These are phyloP conservation scores for Plasmodium gaboni DNA, from an alignment of 169 alveolate genomes.

Conservation along the genomic window DNA sequence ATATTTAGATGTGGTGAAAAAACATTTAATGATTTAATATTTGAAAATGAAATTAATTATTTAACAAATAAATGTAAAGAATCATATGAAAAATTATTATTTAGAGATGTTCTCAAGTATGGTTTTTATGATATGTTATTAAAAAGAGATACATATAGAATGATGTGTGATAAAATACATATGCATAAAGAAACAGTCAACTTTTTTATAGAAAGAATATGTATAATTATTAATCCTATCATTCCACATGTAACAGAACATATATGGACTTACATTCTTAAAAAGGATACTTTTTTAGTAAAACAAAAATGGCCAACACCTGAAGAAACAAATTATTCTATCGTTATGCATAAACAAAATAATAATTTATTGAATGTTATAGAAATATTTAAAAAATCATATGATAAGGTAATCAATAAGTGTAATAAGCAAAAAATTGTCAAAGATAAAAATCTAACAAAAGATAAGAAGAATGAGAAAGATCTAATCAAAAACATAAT, in stretches of 20 bases:
- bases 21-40: constrained; percentile 83
- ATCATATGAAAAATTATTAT: constrained; percentile 85
- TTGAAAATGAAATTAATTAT: constrained; percentile 88
- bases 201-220: constrained; percentile 84
- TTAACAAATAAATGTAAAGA: constrained; percentile 85
- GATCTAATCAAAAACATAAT: not conserved
- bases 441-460: not conserved
- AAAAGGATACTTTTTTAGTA: constrained; percentile 80
- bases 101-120: constrained; percentile 91
- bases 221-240: constrained; percentile 89
- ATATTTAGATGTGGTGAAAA: constrained; percentile 77
- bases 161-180: constrained; percentile 61
- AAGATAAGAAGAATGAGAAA: not conserved
- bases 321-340: constrained; percentile 78
- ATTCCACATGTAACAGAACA: constrained; percentile 94
- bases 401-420: constrained; percentile 63
- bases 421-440: constrained; percentile 15
- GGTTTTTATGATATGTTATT: constrained; percentile 87
- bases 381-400: constrained; percentile 66
- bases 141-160: constrained; percentile 49
- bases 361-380: constrained; percentile 65
- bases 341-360: constrained; percentile 80
- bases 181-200: constrained; percentile 73
- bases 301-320: constrained; percentile 89
- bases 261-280: constrained; percentile 90